Evolutionary conservation across 2,329 filamentous ascomycete species (phyloP).

Genomic region (Botrytis tulipae): DNA sequence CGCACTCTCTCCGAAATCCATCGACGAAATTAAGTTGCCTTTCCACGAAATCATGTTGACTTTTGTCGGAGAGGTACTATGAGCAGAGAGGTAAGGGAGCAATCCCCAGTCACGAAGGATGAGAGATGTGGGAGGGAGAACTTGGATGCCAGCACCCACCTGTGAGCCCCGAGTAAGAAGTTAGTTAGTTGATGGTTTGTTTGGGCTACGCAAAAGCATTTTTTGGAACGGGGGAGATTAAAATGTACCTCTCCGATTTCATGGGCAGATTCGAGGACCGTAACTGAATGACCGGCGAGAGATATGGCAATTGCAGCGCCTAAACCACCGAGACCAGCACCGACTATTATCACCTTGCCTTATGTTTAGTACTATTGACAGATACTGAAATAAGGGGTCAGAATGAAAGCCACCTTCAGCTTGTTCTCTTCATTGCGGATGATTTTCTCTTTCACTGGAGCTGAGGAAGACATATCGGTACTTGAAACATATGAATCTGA

Average conservation of each 20-base stretch:
- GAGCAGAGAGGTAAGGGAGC: constrained; percentile 20
- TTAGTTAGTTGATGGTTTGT: background rate
- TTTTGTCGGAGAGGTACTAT: constrained; percentile 44
- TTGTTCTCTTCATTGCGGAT: constrained; percentile 20
- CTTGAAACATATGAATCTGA: background rate
- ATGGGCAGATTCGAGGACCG: constrained; percentile 43
- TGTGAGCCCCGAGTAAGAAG: constrained; percentile 39
- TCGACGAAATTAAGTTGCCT: constrained; percentile 32
- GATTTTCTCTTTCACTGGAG: background rate
- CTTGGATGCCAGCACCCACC: constrained; percentile 39
- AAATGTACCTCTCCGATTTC: constrained; percentile 43
- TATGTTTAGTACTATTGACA: background rate
- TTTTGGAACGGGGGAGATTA: constrained; percentile 20
- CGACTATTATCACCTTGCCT: constrained; percentile 47
- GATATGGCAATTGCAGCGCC: constrained; percentile 39
- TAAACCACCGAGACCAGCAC: constrained; percentile 56
- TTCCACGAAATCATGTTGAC: constrained; percentile 49
- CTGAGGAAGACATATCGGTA: background rate
- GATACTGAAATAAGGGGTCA: background rate
- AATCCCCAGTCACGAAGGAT: constrained; percentile 35
- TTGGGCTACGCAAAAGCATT: background rate
- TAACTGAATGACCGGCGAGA: constrained; percentile 41
- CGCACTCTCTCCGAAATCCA: constrained; percentile 29
- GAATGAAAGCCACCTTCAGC: constrained; percentile 24
- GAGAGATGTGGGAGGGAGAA: constrained; percentile 32